Evolutionary conservation across 2,329 filamentous ascomycete species (phyloP).

Genomic region (Furcasterigmium furcatum): DNA sequence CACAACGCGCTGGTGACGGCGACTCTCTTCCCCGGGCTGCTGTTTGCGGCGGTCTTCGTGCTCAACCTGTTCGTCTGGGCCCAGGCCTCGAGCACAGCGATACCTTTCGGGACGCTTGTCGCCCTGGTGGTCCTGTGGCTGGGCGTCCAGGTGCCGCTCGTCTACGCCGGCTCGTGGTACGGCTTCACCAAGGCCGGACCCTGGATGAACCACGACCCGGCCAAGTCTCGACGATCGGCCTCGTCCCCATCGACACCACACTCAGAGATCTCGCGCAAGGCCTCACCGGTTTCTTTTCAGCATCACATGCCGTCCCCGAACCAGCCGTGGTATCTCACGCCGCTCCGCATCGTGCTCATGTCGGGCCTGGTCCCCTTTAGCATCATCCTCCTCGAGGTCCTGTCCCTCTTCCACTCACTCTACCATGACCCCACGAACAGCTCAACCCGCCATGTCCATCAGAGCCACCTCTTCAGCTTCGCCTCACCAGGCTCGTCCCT

Average conservation of each 20-base stretch:
- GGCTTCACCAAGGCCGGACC: conserved; percentile 64
- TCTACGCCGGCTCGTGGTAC: conserved; percentile 76
- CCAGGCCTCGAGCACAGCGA: conserved; percentile 81
- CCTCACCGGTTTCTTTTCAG: no score
- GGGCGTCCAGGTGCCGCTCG: conserved; percentile 79
- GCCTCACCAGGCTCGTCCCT: conserved; percentile 69
- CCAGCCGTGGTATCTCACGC: conserved; percentile 72
- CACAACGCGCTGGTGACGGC: conserved; percentile 78
- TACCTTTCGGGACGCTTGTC: conserved; percentile 77
- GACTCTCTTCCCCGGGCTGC: conserved; percentile 72
- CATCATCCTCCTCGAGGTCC: conserved; percentile 82
- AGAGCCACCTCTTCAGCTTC: conserved; percentile 51
- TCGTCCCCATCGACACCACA: background rate
- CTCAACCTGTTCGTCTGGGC: conserved; percentile 90
- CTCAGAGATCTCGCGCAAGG: conserved; percentile 25
- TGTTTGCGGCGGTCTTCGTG: conserved; percentile 73
- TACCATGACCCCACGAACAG: no score
- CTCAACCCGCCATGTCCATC: conserved; percentile 50
- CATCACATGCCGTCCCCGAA: conserved; percentile 60
- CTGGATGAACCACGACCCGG: conserved; percentile 79
- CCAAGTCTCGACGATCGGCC: no score
- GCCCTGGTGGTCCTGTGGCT: conserved; percentile 76
- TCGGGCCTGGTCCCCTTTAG: conserved; percentile 81
- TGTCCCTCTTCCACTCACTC: conserved; percentile 82
- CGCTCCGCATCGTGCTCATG: conserved; percentile 61